Base-by-base conservation (phyloP, 306 rosid genomes). In the Adenanthera pavonina region DNA sequence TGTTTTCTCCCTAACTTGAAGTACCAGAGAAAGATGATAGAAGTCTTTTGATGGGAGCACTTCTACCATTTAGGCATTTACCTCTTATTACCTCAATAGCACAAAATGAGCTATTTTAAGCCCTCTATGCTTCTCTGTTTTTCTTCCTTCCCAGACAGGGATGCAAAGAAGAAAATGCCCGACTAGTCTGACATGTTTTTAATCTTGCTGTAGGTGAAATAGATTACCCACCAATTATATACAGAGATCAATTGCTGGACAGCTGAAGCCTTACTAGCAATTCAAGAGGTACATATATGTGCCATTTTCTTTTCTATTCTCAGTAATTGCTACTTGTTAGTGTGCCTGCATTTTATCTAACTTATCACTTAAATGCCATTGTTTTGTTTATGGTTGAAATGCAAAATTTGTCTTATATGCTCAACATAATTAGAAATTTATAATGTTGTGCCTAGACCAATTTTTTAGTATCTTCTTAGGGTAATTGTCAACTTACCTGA, bases 191-290 rank as follows among this genome's bases (percentile, higher is more conserved):
- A 14, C 2, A 49, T 73, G 65, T 78, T 72, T 75, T 66, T 75
- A 79, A 38, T 38, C 48, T 62, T 80, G 41, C 69, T 84, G 73
- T 52, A 92, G 97, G 97, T 91, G 41, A 91, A 59, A 83, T 90
- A 91, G 71, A 69, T 92, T 76, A 89, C 87, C 57, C 1, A 47
- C 60, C 82, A 82, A 52, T 44, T 80, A 46, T 86, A 96, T 78
- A 70, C 68, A 0, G 34, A 77, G 30, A 78, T 90, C 65, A 60
- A 36, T 1, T 92, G 94, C 44, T 94, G 98, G 98, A 78, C 90
- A 51, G 84, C 97, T 35, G 98, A 91, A 83, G 98, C 97, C 44
- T 72, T 92, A 69, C 0, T 88, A 57, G 88, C 94, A 74, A 85
- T 92, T 59, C 98, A 94, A 76, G 98, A 94, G 92, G 98, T 94